Base-by-base conservation (phyloP, 768 basidiomycete species). In the Phanerodontia chrysosporium region DNA sequence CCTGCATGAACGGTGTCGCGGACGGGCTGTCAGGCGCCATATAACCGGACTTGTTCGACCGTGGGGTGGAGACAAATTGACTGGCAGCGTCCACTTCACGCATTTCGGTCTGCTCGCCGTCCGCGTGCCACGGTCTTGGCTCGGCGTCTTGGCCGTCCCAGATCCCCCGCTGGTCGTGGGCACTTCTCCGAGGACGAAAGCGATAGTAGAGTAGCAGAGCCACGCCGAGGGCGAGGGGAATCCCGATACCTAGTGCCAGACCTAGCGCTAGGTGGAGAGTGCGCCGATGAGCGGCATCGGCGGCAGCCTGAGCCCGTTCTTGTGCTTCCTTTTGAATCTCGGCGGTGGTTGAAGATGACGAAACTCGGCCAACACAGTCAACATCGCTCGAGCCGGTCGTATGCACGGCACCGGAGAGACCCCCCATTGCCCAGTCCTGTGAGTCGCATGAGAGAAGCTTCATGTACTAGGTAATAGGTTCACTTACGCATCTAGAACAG, bases 341-440 rank as follows among this genome's bases (percentile, higher is more conserved):
- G 0, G 65, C 62, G 12, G 67, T 58, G 36, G 67, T 73, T 3
- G 67, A 64, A 29, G 72, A 71, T 2, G 62, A 51, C 44, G 74
- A 74, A 21, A 65, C 62, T 0, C 74, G 65, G 2, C 74, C 72
- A 2, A 51, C 57, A 57, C 78, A 80, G 18, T 49, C 49, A 1
- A 68, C 63, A 60, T 78, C 67, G 9, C 62, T 59, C 16, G 74
- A 71, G 7, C 75, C 68, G 51, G 29, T 60, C 46, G 66, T 69
- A 27, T 55, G 48, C 12, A 71, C 57, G 3, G 59, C 52, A 13
- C 32, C 25, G 63, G 66, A 5, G 71, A 58, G 8, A 70, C 51
- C 35, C 62, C 75, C 70, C 73, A 74, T 36, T 68, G 68, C n/a
- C 77, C 78, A 29, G 72, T 73, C 32, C 80, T 81, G 59, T 42